phyloP scores from a whole-genome alignment of 495 filamentous ascomycete species.

The Aspergillus heteromorphus region DNA sequence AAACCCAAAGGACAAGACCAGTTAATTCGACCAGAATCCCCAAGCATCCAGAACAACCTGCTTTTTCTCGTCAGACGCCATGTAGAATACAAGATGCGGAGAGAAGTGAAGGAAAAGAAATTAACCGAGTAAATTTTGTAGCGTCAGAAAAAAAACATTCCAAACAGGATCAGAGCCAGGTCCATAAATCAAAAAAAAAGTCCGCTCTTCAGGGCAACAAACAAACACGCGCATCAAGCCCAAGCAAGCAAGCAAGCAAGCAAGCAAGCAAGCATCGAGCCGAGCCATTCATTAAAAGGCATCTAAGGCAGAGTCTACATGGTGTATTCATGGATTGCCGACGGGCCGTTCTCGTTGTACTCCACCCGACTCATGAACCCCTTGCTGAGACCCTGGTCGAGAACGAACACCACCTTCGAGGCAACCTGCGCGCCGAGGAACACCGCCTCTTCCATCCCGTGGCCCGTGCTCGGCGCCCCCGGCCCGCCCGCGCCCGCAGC shows the following conservation, averaged over 20 bases:
- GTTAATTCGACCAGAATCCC: too few relatives aligned
- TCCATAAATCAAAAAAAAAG: constrained; percentile 5
- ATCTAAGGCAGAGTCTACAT: too few relatives aligned
- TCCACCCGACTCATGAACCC: constrained; percentile 68
- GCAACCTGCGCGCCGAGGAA: constrained; percentile 80
- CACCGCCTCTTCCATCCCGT: constrained; percentile 60
- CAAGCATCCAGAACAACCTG: too few relatives aligned
- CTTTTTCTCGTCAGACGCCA: constrained; percentile 23
- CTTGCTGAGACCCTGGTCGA: constrained; percentile 65
- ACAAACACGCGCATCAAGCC: neutral
- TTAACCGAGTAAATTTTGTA: too few relatives aligned
- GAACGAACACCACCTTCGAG: constrained; percentile 67
- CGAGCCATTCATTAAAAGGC: neutral
- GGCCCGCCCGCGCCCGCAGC: constrained; percentile 21
- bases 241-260: constrained; percentile 3
- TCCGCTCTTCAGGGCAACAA: constrained; percentile 9
- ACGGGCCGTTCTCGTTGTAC: constrained; percentile 74
- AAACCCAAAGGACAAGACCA: too few relatives aligned
- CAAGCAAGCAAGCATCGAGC: neutral
- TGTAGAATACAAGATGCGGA: constrained; percentile 21
- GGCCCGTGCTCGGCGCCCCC: constrained; percentile 22
- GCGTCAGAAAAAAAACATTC: neutral
- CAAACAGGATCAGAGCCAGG: neutral
- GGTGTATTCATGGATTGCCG: constrained; percentile 56
- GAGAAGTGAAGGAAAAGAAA: constrained; percentile 12